Evolutionary conservation across 768 basidiomycete species (phyloP), one percentile per base, ranked within the genome.

Genomic region (Tremella yokohamensis): DNA sequence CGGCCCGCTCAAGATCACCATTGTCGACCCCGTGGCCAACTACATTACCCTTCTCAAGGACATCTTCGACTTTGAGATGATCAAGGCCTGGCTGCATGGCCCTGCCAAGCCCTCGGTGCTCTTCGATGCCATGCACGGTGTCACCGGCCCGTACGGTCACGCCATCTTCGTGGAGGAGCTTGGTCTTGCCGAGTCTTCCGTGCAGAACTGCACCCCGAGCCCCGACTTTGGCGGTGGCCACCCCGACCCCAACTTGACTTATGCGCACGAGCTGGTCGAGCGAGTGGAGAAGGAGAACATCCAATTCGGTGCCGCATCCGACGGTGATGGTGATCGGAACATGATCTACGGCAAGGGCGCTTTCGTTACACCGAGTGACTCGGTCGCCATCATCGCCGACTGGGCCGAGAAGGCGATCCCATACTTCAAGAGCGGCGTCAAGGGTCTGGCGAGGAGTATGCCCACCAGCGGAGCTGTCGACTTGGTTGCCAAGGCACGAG

Each of bases 341-440:
- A 98, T 99, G 96, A 98, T 99, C 74, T 99, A 99, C 78, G 96
- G 96, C 67, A 87, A 88, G 76, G 87, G 88, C 61, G 96, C 96
- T 45, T 99, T 99, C 77, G 96, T 99, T 62, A 98, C 94, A 11
- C 96, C 96, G 15, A 89, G 87, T 8, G 96, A 99, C 78, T 93
- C 90, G 8, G 94, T 99, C 58, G 96, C 96, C 24, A 91, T 99
- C 80, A 99, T 99, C 71, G 96, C 96, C 29, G 87, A 98, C 78
- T 97, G 90, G 90, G 90, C 80, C 74, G 71, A 76, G 53, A 73
- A 73, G 63, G 68, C 71, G n/a, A 78, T 78, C 49, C 77, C 77
- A 8, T 78, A 78, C 67, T 78, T 78, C 61, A 82, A 85, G 68
- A 84, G 84, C 34, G 94, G 94, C 45, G 83, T 98, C 64, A 97